These are phyloP conservation scores for Tricholoma matsutake DNA, from an alignment of 768 basidiomycete genomes.

Conservation along the genomic window DNA sequence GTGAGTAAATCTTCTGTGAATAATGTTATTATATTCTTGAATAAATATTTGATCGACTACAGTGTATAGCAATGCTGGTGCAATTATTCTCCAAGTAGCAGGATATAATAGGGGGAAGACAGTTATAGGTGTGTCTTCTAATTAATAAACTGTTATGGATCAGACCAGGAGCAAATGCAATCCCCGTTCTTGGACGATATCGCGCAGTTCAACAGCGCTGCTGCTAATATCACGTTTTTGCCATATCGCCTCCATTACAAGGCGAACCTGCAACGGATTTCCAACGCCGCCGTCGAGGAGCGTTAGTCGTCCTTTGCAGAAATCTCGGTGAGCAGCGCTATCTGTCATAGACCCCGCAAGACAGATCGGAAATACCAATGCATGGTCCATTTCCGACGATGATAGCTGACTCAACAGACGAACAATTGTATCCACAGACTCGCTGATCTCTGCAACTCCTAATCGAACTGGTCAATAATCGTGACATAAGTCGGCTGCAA, in stretches of 20 bases:
- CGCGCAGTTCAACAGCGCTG: constrained; percentile 56
- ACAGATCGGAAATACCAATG: constrained; percentile 69
- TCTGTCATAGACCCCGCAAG: constrained; percentile 74
- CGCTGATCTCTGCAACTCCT: constrained; percentile 72
- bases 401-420: constrained; percentile 52
- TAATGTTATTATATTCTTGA: neutral
- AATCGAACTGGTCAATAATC: constrained; percentile 9
- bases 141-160: constrained; percentile 13
- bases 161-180: constrained; percentile 51
- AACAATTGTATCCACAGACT: constrained; percentile 53
- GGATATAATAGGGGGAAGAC: constrained; percentile 16
- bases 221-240: constrained; percentile 58
- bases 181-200: constrained; percentile 50
- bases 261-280: constrained; percentile 53
- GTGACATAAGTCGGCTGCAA: neutral
- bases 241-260: constrained; percentile 69
- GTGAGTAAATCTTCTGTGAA: neutral
- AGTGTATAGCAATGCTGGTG: neutral
- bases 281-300: constrained; percentile 56
- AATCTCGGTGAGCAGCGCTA: constrained; percentile 53
- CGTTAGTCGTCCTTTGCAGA: constrained; percentile 56
- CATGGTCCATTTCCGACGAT: constrained; percentile 60
- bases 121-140: constrained; percentile 14
- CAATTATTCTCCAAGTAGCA: neutral
- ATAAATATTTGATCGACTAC: constrained; percentile 4